Base-by-base conservation (phyloP, 2,329 filamentous ascomycete genomes). In the Ophiostoma quercus region DNA sequence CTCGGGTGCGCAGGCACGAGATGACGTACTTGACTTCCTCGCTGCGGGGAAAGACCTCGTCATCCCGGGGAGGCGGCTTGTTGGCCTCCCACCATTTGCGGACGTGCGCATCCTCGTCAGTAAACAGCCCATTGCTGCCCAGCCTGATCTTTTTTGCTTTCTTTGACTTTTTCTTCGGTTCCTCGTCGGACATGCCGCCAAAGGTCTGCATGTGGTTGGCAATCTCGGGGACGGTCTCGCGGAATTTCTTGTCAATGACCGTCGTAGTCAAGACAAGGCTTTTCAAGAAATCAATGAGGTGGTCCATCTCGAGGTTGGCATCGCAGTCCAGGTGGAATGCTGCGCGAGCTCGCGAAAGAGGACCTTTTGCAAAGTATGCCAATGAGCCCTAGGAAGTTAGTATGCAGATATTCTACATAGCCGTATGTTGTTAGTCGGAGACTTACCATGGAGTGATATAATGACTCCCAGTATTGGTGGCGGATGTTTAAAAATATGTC, bases 331-430 rank as follows among this genome's bases (percentile, higher is more conserved):
- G 79, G 70, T 88, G 86, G 73, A 92, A 92, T 16, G 88, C 85
- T 66, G 89, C 90, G 71, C 91, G 86, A 65, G 90, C 89, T 74
- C 91, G 85, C 63, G 91, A 92, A 25, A 95, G 80, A 1, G 92
- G 90, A 0, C 91, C 92, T 80, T 95, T 95, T 25, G 89, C 89
- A 78, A 94, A 94, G 78, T 94, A 95, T 71, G 91, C 91, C 70
- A 94, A 80, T 3, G 91, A 92, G 43, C 90, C 91, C 84, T 91
- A 62, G 11, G 12, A 14, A 3, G 9, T 34, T 60, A 19, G 63
- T 16, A 25, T 6, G 11, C 3, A 8, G 22, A 57, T 8, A 12
- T 3, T 57, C 22, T 25, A 57, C n/a, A 57, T 1, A 25, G 51
- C n/a, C 9, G 22, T 25, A 25, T 25, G 51, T 11, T 25, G 16